Conservation (phyloP, 805 yeast genomes). For the Cyberlindnera mycetangii region DNA sequence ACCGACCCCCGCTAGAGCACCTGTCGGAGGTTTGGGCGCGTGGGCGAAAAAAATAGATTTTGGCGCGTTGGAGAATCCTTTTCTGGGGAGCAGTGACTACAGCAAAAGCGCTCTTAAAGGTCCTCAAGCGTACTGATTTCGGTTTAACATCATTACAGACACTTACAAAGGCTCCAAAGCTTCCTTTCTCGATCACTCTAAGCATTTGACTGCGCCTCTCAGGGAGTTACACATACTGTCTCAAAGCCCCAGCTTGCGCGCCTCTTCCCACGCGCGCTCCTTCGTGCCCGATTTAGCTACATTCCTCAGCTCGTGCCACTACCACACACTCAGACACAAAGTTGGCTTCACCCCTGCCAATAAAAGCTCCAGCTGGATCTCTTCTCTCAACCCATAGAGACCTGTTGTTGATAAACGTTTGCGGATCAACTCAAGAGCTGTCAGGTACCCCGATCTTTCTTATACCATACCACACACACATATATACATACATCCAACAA, state of each 20-base stretch:
- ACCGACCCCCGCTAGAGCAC: no score
- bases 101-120: background rate
- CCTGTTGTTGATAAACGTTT: background rate
- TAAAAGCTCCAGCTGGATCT: no score
- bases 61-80: background rate
- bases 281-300: slow-evolving; percentile 2
- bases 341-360: no score
- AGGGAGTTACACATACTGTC: background rate
- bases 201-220: no score
- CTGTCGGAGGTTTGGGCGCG: no score
- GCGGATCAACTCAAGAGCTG: no score
- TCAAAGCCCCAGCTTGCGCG: background rate
- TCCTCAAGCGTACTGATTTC: no score
- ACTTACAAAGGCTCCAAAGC: no score
- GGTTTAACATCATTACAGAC: no score
- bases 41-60: background rate
- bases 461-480: background rate
- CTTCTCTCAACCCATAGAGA: background rate
- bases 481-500: background rate
- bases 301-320: slow-evolving; percentile 3
- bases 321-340: background rate
- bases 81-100: background rate
- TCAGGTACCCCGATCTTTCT: no score
- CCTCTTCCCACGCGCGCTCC: background rate
- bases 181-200: no score